These are phyloP conservation scores for Cystobasidium ongulense DNA, from an alignment of 768 basidiomycete species.

Conservation along the genomic window DNA sequence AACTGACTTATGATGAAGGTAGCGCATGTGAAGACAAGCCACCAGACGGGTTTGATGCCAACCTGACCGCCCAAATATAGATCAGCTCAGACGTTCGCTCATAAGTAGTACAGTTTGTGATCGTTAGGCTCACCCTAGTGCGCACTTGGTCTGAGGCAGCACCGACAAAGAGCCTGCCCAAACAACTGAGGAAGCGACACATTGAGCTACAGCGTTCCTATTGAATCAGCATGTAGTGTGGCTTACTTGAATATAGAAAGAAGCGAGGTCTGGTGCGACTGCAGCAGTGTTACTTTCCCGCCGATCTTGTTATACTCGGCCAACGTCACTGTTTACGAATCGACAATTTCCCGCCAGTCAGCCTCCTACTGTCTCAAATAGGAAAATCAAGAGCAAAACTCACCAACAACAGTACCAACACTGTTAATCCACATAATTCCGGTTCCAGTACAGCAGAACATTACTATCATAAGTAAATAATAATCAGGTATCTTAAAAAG, in stretches of 20 bases:
- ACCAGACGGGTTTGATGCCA: constrained; percentile 24
- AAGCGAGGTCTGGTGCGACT: constrained; percentile 24
- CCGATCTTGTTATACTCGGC: constrained; percentile 4
- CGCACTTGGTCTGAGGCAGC: constrained; percentile 7
- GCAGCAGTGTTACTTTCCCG: constrained; percentile 5
- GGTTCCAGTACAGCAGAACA: constrained; percentile 22
- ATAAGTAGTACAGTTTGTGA: neutral
- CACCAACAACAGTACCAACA: constrained; percentile 29
- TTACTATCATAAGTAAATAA: constrained; percentile 20
- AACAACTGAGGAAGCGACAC: neutral
- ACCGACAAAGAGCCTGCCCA: constrained; percentile 23
- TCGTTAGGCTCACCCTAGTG: neutral
- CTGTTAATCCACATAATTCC: constrained; percentile 29
- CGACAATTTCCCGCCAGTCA: neutral
- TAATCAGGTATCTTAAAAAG: constrained; percentile 11
- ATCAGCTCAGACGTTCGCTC: too few species aligned
- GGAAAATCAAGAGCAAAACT: neutral
- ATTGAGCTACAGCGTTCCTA: neutral
- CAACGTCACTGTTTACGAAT: neutral
- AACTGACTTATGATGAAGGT: constrained; percentile 27
- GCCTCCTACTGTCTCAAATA: neutral
- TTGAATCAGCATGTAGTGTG: neutral
- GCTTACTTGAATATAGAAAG: constrained; percentile 29
- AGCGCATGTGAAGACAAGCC: constrained; percentile 5
- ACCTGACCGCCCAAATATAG: neutral